Percentiles rank a stretch among this genome's conserved stretches.
Conservation (phyloP, 1,139 yeast species). For the Sugiyamaella sp. region DNA sequence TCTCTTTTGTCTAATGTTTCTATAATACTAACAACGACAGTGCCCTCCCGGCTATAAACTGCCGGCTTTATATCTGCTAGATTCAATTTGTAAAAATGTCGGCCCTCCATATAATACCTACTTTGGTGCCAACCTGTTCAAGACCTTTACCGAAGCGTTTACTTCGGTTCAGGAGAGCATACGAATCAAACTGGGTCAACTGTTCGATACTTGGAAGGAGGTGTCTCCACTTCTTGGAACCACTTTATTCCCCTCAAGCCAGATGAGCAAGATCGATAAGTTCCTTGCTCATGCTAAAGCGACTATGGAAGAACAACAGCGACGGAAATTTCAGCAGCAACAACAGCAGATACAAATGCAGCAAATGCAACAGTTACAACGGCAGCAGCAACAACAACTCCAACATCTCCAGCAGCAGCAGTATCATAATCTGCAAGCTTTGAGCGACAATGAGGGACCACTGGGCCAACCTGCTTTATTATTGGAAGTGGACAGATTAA, state of each 20-base stretch:
- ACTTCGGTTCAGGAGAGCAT: constrained; percentile 75
- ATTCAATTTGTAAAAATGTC: constrained; percentile 89
- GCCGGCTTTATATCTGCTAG: constrained; percentile 79
- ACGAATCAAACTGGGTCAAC: constrained; percentile 69
- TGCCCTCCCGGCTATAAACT: constrained; percentile 82
- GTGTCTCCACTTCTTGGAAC: constrained; percentile 60
- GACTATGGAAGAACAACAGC: constrained; percentile 32
- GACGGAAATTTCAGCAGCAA: constrained; percentile 29
- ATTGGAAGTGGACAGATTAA: constrained; percentile 47
- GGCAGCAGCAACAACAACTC: constrained; percentile 20
- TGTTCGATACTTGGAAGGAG: constrained; percentile 87
- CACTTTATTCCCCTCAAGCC: constrained; percentile 73
- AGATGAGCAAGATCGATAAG: constrained; percentile 70
- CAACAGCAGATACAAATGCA: constrained; percentile 29
- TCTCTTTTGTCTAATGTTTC: background rate
- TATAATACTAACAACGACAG: constrained; percentile 25
- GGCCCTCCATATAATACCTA: constrained; percentile 85
- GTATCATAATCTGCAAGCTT: constrained; percentile 15
- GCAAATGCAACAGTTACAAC: constrained; percentile 32
- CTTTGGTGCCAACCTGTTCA: constrained; percentile 68
- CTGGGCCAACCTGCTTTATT: constrained; percentile 39
- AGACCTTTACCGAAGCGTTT: constrained; percentile 74
- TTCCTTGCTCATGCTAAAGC: constrained; percentile 64
- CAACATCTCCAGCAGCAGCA: too few species aligned
- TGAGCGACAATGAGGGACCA: constrained; percentile 21